These are phyloP conservation scores for Colletotrichum kahawae DNA, from an alignment of 2,329 filamentous ascomycete species.

Conservation along the genomic window DNA sequence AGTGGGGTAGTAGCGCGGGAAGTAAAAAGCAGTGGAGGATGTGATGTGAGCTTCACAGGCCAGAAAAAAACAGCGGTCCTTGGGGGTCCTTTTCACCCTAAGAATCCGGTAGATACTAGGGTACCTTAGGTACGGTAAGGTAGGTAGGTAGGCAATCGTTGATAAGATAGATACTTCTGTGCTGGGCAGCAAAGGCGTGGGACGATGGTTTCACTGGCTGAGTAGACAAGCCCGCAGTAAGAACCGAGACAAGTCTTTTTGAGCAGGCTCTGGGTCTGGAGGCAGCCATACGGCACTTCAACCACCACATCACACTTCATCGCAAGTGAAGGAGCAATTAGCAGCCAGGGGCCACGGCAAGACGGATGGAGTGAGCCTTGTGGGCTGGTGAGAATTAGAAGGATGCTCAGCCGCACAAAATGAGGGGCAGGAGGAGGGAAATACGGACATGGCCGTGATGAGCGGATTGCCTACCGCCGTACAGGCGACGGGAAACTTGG, in stretches of 20 bases:
- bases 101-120: not conserved
- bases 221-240: not conserved
- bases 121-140: not conserved
- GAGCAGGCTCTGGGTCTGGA: not conserved
- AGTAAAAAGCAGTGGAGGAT: not conserved
- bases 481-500: not conserved
- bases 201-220: not conserved
- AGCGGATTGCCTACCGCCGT: not conserved
- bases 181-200: not conserved
- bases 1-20: slow-evolving; percentile 18
- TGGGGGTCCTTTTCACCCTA: not conserved
- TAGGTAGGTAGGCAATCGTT: not conserved
- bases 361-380: slow-evolving; percentile 17
- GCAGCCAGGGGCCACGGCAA: not conserved
- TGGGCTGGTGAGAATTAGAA: slow-evolving; percentile 14
- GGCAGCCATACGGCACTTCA: not conserved
- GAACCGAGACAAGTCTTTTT: not conserved
- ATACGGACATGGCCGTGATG: slow-evolving; percentile 19
- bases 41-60: slow-evolving; percentile 16
- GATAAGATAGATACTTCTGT: not conserved
- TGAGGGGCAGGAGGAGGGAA: slow-evolving; percentile 18
- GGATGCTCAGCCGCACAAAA: slow-evolving; percentile 22
- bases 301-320: not conserved
- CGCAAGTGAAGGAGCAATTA: not conserved
- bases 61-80: not conserved